A percentile compares a stretch with the other conserved stretches of the same genome.
phyloP scores from a whole-genome alignment of 2,329 filamentous ascomycete genomes.

The Cryphonectria parasitica region DNA sequence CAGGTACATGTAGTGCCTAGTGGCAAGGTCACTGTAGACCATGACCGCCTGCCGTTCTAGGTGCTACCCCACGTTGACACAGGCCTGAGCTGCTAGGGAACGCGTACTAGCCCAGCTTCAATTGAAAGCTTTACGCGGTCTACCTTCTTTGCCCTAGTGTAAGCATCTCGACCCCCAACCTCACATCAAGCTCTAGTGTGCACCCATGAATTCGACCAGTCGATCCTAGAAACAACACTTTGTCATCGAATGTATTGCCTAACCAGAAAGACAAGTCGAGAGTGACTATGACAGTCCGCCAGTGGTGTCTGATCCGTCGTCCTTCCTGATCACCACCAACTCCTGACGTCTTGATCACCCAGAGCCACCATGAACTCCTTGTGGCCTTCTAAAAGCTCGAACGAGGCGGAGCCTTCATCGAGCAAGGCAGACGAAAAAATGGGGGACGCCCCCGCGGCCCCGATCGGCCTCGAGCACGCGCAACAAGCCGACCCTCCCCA shows the following conservation, averaged over 20 bases:
- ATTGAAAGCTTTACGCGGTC: not conserved
- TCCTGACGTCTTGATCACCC: conserved; percentile 15
- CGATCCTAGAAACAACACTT: not conserved
- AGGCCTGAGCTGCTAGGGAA: not conserved
- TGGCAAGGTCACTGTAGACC: not conserved
- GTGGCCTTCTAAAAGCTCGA: conserved; percentile 29
- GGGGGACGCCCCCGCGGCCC: conserved; percentile 17
- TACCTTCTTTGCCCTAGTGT: not conserved
- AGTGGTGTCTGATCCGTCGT: conserved; percentile 15
- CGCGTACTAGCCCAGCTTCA: conserved; percentile 4
- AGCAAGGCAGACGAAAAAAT: conserved; percentile 22
- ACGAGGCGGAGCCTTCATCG: conserved; percentile 20
- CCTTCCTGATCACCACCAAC: conserved; percentile 18
- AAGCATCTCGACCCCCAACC: not conserved
- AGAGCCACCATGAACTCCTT: conserved; percentile 31
- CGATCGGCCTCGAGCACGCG: conserved; percentile 17
- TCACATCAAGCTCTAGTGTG: conserved; percentile 10
- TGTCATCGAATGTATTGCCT: not conserved
- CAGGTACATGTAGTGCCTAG: not conserved
- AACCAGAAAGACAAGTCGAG: not conserved
- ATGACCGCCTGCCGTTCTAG: conserved; percentile 2
- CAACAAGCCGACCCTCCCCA: conserved; percentile 16
- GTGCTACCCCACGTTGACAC: conserved; percentile 9
- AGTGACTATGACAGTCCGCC: conserved; percentile 8
- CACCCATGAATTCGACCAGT: conserved; percentile 5